Evolutionary conservation across 805 yeast species (phyloP), one percentile per base, ranked within the genome.

Genomic region (Ogataea haglerorum): DNA sequence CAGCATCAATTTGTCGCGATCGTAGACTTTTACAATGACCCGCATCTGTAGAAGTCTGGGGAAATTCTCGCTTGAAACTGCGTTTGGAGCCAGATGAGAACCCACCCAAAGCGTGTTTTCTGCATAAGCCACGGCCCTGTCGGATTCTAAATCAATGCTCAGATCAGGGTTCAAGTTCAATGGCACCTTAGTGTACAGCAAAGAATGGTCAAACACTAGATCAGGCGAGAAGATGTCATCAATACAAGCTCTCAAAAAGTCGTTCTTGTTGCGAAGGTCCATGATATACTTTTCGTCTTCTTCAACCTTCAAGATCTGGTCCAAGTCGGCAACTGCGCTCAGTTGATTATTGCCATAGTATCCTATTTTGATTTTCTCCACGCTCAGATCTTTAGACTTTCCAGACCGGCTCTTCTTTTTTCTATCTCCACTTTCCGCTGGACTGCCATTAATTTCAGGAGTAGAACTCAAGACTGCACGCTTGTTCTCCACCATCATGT

Each of bases 31-130:
- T 0, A 60, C 51, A 14, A 54, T 53, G 3, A 56, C 47, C 35
- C 59, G 61, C 14, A 63, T 24, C 29, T 56, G 62, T 12, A 63
- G 38, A 19, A 61, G 48, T 24, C 57, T 45, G 6, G 63, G 52
- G 39, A 53, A 60, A 36, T 52, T 52, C 21, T 47, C 50, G 22
- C 46, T 38, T 9, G 43, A 33, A 7, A 36, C 21, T 5, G 41
- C 36, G 13, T 35, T 31, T 2, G 52, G 44, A 4, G 42, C 27
- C 14, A 54, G 14, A 21, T 51, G 44, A 8, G 46, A 46, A 10
- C 54, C 29, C 3, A 58, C 29, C 31, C 57, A 58, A 16, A 61
- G 19, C 3, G 49, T 18, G 27, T 47, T 47, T 24, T 57, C 61
- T 27, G 51, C 53, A 30, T 51, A 61, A 1, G 65, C 47, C 16